Conservation (phyloP, 768 basidiomycete genomes). For the Lyophyllum shimeji region DNA sequence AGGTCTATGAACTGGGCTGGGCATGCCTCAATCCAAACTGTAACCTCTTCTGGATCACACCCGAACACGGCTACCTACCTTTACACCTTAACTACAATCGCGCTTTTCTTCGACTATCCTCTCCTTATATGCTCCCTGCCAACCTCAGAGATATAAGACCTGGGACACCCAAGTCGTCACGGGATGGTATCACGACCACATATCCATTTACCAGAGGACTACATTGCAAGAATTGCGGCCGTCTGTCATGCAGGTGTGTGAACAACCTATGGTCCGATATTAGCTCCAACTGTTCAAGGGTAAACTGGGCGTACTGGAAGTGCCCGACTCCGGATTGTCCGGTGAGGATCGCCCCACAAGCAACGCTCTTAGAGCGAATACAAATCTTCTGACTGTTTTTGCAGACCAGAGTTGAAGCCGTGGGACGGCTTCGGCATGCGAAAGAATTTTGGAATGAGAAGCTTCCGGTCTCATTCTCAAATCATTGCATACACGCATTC, state of each 20-base stretch:
- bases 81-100: constrained; percentile 44
- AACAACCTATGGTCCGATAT: background rate
- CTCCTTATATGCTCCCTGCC: constrained; percentile 28
- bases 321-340: constrained; percentile 62
- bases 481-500: constrained; percentile 28
- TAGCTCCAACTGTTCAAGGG: constrained; percentile 38
- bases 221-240: constrained; percentile 69
- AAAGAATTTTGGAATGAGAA: constrained; percentile 34
- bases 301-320: constrained; percentile 74
- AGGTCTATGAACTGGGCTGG: constrained; percentile 57
- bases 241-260: constrained; percentile 69
- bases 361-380: background rate
- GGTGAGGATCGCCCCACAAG: constrained; percentile 30
- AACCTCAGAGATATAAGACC: constrained; percentile 41
- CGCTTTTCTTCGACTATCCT: constrained; percentile 42
- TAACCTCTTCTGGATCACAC: constrained; percentile 50
- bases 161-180: constrained; percentile 24
- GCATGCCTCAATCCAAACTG: constrained; percentile 66
- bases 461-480: constrained; percentile 28
- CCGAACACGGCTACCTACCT: constrained; percentile 25
- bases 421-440: constrained; percentile 30
- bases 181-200: constrained; percentile 44
- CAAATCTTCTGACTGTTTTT: background rate
- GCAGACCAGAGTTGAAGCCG: constrained; percentile 23
- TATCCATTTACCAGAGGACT: constrained; percentile 63